phyloP scores from a whole-genome alignment of 495 filamentous ascomycete genomes.

The Amphirosellinia nigrospora region DNA sequence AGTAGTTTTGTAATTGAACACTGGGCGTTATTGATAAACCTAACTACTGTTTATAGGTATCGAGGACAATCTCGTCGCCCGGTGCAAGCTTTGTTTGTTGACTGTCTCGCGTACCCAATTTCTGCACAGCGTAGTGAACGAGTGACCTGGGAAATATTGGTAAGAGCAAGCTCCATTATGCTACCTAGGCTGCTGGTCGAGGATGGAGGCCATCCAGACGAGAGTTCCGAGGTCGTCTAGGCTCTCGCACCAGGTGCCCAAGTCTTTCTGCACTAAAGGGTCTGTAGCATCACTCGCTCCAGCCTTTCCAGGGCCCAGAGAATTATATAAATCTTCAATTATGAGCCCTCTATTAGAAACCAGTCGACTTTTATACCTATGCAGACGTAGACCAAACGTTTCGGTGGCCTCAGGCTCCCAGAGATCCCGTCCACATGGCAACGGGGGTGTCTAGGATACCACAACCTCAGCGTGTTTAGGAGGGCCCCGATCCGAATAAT shows the following conservation, averaged over 20 bases:
- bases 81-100: slow-evolving; percentile 3
- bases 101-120: neutral
- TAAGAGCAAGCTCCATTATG: neutral
- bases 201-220: slow-evolving; percentile 12
- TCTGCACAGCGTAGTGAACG: neutral
- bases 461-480: neutral
- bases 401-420: slow-evolving; percentile 14
- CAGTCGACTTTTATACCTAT: slow-evolving; percentile 13
- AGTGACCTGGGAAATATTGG: neutral
- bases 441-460: neutral
- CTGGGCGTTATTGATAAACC: too few relatives aligned
- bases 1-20: neutral
- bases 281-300: neutral
- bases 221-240: slow-evolving; percentile 19
- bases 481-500: neutral
- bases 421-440: slow-evolving; percentile 1
- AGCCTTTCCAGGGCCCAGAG: neutral
- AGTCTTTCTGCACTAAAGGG: neutral
- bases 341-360: neutral
- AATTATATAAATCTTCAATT: neutral
- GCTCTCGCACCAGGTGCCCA: slow-evolving; percentile 14
- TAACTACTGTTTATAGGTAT: neutral
- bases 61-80: neutral
- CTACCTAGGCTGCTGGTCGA: neutral
- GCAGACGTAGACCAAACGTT: neutral